Base-by-base conservation (phyloP, 2,329 filamentous ascomycete genomes). In the Trichoderma citrinoviride region DNA sequence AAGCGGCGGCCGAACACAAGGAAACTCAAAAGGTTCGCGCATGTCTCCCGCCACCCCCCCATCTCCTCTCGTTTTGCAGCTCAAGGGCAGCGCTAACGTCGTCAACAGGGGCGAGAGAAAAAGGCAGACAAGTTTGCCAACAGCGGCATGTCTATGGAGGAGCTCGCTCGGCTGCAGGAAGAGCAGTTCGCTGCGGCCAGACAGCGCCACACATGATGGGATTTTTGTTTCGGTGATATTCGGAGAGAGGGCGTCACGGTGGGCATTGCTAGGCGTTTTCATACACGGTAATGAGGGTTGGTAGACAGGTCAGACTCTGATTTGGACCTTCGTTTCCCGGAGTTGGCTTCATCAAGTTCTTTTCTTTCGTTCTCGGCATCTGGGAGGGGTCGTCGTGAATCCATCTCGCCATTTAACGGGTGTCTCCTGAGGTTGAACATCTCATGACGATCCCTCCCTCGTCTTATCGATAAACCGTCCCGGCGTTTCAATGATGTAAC, bases 71-170 rank as follows among this genome's bases (percentile, higher is more conserved):
- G 53, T 33, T 23, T 53, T 37, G 14, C 8, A 21, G 21, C 2
- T 7, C 17, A 40, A 52, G 3, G n/a, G n/a, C 47, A 37, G n/a
- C 19, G 53, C 61, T 91, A 67, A 90, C 87, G 41, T 87, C 46
- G n/a, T 10, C 25, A 19, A 67, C 73, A 97, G 92, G 92, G 90
- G 33, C 90, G 94, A 54, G 95, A 99, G 80, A 96, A 96, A 83
- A 97, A 97, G 79, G 90, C 93, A 69, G 96, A 93, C 78, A 98
- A 98, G 80, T 93, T 98, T 73, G 94, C 97, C 72, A 90, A 95
- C 75, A 97, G 93, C 75, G 94, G 94, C 61, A 85, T 98, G 80
- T 91, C 91, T 0, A 88, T 96, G 75, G 95, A 97, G 71, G 91
- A 99, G 77, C 83, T 99, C 55, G 87, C 95, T 65, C 85, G 89